phyloP scores from a whole-genome alignment of 2,329 filamentous ascomycete species.

The Drechslera avenae region DNA sequence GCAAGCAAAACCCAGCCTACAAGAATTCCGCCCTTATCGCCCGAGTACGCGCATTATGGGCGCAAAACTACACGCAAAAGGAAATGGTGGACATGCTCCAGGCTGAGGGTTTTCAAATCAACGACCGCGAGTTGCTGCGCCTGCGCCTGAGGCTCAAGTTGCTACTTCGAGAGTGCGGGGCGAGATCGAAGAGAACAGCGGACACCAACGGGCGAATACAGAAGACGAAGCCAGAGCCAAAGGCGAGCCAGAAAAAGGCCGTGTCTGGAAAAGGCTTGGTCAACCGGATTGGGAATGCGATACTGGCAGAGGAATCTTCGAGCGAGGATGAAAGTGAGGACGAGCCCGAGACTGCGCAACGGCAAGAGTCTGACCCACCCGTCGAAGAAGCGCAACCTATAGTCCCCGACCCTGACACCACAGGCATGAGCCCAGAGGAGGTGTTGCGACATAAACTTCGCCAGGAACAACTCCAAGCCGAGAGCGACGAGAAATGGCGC shows the following conservation, averaged over 20 bases:
- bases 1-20: constrained; percentile 73
- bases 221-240: constrained; percentile 21
- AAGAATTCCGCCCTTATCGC: constrained; percentile 70
- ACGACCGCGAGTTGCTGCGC: constrained; percentile 71
- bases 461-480: constrained; percentile 55
- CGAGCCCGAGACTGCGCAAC: constrained; percentile 7
- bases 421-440: constrained; percentile 30
- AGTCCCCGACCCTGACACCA: constrained; percentile 10
- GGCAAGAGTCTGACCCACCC: not conserved
- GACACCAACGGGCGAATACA: constrained; percentile 18
- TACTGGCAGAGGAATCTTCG: constrained; percentile 28
- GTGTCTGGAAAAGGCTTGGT: constrained; percentile 27
- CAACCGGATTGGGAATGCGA: constrained; percentile 36
- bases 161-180: constrained; percentile 59
- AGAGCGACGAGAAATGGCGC: constrained; percentile 67
- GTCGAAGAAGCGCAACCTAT: constrained; percentile 10
- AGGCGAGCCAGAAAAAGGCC: constrained; percentile 10
- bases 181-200: constrained; percentile 60
- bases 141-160: constrained; percentile 72
- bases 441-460: constrained; percentile 35
- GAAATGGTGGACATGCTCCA: constrained; percentile 75
- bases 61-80: constrained; percentile 70
- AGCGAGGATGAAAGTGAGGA: constrained; percentile 25
- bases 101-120: constrained; percentile 75
- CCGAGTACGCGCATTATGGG: constrained; percentile 78